These are phyloP conservation scores for Sesbania bispinosa DNA, from an alignment of 306 rosid genomes.

Conservation along the genomic window DNA sequence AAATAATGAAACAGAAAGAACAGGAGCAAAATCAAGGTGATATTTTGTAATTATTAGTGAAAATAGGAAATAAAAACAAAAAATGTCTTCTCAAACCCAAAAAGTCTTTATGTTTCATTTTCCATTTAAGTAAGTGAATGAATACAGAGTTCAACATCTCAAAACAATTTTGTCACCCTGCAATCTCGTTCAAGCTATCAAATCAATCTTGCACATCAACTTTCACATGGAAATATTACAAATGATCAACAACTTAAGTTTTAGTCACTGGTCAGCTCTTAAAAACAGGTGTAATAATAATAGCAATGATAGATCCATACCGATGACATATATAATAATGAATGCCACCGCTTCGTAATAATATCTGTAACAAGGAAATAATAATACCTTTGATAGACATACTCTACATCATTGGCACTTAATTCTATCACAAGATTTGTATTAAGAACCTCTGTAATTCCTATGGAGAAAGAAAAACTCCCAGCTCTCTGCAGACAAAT, in stretches of 20 bases:
- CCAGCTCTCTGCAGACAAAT: constrained; percentile 69
- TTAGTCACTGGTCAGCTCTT: not conserved
- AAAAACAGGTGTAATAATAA: not conserved
- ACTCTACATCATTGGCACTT: constrained; percentile 88
- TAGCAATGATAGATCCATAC: constrained; percentile 6
- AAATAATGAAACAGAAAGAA: not conserved
- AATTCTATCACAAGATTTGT: constrained; percentile 83
- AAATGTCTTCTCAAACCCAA: not conserved
- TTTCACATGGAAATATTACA: not conserved
- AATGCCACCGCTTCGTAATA: not conserved
- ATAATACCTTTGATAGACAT: constrained; percentile 84
- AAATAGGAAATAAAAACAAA: not conserved
- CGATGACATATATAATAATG: not conserved
- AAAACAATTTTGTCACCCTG: not conserved
- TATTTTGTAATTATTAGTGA: not conserved
- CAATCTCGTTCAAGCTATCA: not conserved
- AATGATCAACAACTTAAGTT: not conserved
- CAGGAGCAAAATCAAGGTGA: not conserved
- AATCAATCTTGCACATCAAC: not conserved
- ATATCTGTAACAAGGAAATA: not conserved
- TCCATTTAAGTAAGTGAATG: not conserved
- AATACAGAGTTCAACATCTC: not conserved
- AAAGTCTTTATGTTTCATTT: not conserved
- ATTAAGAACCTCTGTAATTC: constrained; percentile 88
- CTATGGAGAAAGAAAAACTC: constrained; percentile 84